These are phyloP conservation scores for Rehmannia glutinosa DNA, from an alignment of 257 asterid genomes.

Conservation along the genomic window DNA sequence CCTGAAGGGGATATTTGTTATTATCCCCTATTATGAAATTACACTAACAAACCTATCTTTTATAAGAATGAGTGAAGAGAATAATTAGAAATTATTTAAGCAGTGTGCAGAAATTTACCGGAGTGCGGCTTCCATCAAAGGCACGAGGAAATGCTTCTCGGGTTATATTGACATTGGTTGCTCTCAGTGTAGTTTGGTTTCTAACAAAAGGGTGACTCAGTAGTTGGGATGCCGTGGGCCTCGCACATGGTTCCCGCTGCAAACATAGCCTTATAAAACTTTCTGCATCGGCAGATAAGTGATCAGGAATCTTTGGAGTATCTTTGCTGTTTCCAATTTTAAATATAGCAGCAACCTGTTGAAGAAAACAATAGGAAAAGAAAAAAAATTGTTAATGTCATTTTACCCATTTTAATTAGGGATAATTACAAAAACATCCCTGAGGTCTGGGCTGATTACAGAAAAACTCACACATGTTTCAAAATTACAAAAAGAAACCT, in stretches of 20 bases:
- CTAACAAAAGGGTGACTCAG: slow-evolving; percentile 79
- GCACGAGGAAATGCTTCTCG: slow-evolving; percentile 74
- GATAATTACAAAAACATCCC: too few species aligned
- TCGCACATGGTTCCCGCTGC: slow-evolving; percentile 81
- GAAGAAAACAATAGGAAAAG: not conserved
- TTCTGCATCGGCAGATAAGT: slow-evolving; percentile 75
- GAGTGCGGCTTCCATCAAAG: slow-evolving; percentile 85
- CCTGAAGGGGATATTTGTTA: too few species aligned
- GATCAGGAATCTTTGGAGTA: slow-evolving; percentile 80
- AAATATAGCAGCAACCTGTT: slow-evolving; percentile 96
- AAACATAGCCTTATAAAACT: slow-evolving; percentile 67
- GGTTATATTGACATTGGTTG: slow-evolving; percentile 48
- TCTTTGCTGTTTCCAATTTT: slow-evolving; percentile 97
- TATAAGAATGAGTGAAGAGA: too few species aligned
- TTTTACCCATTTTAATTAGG: too few species aligned
- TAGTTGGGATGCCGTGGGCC: slow-evolving; percentile 71
- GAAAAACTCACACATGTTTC: too few species aligned
- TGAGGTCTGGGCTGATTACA: too few species aligned
- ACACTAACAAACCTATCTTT: too few species aligned
- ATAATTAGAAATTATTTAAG: too few species aligned
- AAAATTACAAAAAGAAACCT: too few species aligned
- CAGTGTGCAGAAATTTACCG: slow-evolving; percentile 39
- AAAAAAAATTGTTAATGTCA: not conserved
- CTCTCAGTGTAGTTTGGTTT: slow-evolving; percentile 59
- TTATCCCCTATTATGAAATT: too few species aligned